These are phyloP conservation scores for Mycena vulgaris DNA, from an alignment of 768 basidiomycete species.

Conservation along the genomic window DNA sequence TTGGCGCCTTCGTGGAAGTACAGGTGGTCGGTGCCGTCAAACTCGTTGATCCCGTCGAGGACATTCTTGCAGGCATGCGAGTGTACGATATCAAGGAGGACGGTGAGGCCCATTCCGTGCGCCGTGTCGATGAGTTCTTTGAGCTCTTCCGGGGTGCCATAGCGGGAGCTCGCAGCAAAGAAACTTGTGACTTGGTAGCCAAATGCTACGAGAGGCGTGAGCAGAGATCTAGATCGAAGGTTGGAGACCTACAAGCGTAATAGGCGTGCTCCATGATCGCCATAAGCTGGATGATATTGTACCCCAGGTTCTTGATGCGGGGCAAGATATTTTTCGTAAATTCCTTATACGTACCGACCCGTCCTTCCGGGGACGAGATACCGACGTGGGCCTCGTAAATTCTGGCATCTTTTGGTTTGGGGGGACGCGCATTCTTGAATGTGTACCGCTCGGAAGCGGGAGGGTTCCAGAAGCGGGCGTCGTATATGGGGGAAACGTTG, in stretches of 20 bases:
- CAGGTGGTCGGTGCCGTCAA: slow-evolving; percentile 96
- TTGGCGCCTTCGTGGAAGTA: slow-evolving; percentile 97
- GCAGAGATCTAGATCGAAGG: slow-evolving; percentile 10
- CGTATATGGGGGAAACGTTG: slow-evolving; percentile 90
- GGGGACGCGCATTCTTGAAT: slow-evolving; percentile 86
- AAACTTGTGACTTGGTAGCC: slow-evolving; percentile 99
- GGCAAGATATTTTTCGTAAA: slow-evolving; percentile 90
- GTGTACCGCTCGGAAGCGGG: slow-evolving; percentile 77
- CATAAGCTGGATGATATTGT: slow-evolving; percentile 99
- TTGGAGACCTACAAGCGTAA: slow-evolving; percentile 84
- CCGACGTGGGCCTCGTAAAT: slow-evolving; percentile 99
- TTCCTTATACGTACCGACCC: slow-evolving; percentile 96
- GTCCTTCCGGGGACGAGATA: slow-evolving; percentile 89
- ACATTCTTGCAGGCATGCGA: slow-evolving; percentile 99
- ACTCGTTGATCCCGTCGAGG: slow-evolving; percentile 93
- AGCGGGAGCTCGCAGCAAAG: slow-evolving; percentile 97
- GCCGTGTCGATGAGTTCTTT: slow-evolving; percentile 97
- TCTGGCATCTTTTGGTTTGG: slow-evolving; percentile 74
- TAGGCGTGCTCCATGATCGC: slow-evolving; percentile 98
- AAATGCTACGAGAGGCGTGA: slow-evolving; percentile 74
- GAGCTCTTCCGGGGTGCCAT: slow-evolving; percentile 94
- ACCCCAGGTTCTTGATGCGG: slow-evolving; percentile 92
- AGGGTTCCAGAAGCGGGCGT: slow-evolving; percentile 99
- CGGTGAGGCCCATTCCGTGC: slow-evolving; percentile 92
- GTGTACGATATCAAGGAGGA: slow-evolving; percentile 97